phyloP scores from a whole-genome alignment of 352 stramenopile genomes.

The Chrysophaeum taylorii region DNA sequence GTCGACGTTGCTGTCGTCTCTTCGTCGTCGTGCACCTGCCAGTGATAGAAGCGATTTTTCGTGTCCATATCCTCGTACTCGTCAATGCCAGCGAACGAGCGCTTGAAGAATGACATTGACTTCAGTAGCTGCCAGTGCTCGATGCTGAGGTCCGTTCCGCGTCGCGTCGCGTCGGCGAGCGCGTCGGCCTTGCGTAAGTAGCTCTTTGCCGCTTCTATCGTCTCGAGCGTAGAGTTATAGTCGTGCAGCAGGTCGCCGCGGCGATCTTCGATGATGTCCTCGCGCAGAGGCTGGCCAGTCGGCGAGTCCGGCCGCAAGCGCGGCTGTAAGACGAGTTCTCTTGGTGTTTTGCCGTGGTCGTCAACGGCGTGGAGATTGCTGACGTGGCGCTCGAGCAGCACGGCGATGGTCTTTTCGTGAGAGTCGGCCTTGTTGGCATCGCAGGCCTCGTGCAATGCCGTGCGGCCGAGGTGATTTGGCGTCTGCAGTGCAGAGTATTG shows the following conservation, averaged over 20 bases:
- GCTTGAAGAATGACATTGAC: slow-evolving; percentile 11
- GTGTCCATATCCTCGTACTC: slow-evolving; percentile 23
- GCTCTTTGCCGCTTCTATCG: slow-evolving; percentile 8
- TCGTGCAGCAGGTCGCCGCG: slow-evolving; percentile 14
- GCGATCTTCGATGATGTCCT: slow-evolving; percentile 19
- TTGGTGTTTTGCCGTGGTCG: slow-evolving; percentile 9
- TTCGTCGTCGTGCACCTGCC: background rate
- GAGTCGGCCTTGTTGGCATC: slow-evolving; percentile 15
- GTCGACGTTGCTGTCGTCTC: background rate
- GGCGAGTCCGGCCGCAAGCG: slow-evolving; percentile 16
- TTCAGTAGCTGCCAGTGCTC: slow-evolving; percentile 17
- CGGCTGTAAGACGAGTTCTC: slow-evolving; percentile 6
- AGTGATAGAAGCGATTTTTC: slow-evolving; percentile 21
- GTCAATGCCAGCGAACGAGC: slow-evolving; percentile 11
- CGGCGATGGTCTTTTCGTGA: slow-evolving; percentile 3
- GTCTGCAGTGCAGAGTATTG: slow-evolving; percentile 18
- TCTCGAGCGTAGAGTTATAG: background rate
- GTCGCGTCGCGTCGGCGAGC: slow-evolving; percentile 5
- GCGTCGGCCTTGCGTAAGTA: background rate
- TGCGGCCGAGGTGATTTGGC: slow-evolving; percentile 18
- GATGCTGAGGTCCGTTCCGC: slow-evolving; percentile 4
- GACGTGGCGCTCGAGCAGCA: slow-evolving; percentile 17
- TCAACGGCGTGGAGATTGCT: slow-evolving; percentile 15
- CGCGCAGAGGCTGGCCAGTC: slow-evolving; percentile 14
- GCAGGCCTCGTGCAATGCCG: slow-evolving; percentile 21